Evolutionary conservation across 2,329 filamentous ascomycete species (phyloP).

Genomic region (Trichoderma guizhouense): DNA sequence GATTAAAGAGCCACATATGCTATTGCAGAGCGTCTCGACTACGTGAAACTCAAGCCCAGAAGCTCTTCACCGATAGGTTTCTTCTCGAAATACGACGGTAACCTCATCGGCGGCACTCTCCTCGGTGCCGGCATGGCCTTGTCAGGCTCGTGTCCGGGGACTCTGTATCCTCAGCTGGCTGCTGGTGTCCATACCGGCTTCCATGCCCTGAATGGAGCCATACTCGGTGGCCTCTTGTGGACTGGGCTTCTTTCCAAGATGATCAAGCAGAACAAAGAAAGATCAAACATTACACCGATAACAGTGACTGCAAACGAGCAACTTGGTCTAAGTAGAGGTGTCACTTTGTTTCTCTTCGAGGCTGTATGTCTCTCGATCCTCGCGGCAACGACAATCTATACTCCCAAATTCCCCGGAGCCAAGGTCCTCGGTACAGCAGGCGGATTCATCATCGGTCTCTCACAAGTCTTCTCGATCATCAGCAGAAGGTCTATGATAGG

Average conservation of each 20-base stretch:
- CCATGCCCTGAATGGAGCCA: constrained; percentile 51
- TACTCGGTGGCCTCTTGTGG: constrained; percentile 55
- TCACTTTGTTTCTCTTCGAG: constrained; percentile 43
- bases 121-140: constrained; percentile 65
- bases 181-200: constrained; percentile 50
- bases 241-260: constrained; percentile 41
- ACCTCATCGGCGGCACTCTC: constrained; percentile 59
- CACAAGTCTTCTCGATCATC: constrained; percentile 56
- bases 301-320: constrained; percentile 37
- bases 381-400: constrained; percentile 34
- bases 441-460: constrained; percentile 55
- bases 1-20: constrained; percentile 43
- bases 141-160: constrained; percentile 63
- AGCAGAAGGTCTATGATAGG: constrained; percentile 54
- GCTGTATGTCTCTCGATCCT: constrained; percentile 40
- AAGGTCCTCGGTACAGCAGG: constrained; percentile 48
- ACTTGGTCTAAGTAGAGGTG: constrained; percentile 38
- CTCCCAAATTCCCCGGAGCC: constrained; percentile 30
- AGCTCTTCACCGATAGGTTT: constrained; percentile 50
- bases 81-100: constrained; percentile 58
- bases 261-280: constrained; percentile 30
- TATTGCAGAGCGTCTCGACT: constrained; percentile 41
- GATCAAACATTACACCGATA: constrained; percentile 26
- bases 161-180: constrained; percentile 59
- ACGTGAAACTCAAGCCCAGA: constrained; percentile 45